Base-by-base conservation (phyloP, 2,329 filamentous ascomycete genomes). In the Xylariales sp. region DNA sequence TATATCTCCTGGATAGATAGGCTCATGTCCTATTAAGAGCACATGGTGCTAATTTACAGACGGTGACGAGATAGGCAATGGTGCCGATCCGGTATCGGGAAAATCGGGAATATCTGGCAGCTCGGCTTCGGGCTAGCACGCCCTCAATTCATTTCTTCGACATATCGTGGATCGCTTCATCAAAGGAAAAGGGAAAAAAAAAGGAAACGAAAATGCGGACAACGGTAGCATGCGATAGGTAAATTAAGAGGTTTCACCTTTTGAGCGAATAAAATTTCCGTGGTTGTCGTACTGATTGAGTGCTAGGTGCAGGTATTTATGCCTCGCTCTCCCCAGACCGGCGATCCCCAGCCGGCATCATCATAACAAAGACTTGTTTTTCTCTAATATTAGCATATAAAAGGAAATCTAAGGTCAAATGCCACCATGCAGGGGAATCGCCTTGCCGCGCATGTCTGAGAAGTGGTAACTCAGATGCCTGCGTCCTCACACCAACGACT, bases 341-440 rank as follows among this genome's bases (percentile, higher is more conserved):
- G 57, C 32, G 60, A 61, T 68, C 65, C 57, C 62, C 65, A 58
- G 63, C n/a, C 5, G 28, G 60, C 23, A 43, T 16, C 50, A 23
- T 18, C 9, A 53, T 3, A 23, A 14, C 28, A 39, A 18, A n/a
- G 18, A 5, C 18, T 16, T 43, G 16, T 23, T 23, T 23, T 23
- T 57, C 34, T 14, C 65, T 68, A 50, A 68, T 43, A 14, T n/a
- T 36, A 49, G 23, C 6, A 6, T 50, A 7, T 48, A 32, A 62
- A 68, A 68, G 67, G 63, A 69, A 50, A 18, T 64, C 69, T 0
- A 70, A 70, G 34, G 61, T 69, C 16, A 70, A 70, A 69, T 69
- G 69, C 32, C 69, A 70, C 49, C 69, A 70, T 18, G 34, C 53
- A 1, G 69, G 66, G 16, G 60, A 62, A 48, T 50, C 60, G 10